Conservation (phyloP, 2,329 filamentous ascomycete species). For the Claviceps monticola region DNA sequence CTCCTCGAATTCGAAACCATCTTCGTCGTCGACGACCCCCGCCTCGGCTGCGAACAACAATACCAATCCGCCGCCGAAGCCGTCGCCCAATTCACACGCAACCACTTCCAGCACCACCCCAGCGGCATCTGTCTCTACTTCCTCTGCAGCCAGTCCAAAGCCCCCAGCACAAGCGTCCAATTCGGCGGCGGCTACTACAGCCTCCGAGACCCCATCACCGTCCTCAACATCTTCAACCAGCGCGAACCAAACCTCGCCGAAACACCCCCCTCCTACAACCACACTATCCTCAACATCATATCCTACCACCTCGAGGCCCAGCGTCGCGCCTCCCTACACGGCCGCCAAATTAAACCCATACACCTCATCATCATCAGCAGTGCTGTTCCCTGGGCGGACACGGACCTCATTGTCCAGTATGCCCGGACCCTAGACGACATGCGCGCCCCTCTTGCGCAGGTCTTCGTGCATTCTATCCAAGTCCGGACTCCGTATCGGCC, state of each 20-base stretch:
- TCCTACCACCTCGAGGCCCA: background rate
- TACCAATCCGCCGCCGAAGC: constrained; percentile 66
- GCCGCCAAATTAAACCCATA: background rate
- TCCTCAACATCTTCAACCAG: background rate
- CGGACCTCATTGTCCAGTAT: too few species aligned
- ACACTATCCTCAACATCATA: background rate
- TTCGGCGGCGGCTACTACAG: constrained; percentile 47
- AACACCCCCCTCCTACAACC: background rate
- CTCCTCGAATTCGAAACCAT: constrained; percentile 71
- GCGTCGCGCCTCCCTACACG: background rate
- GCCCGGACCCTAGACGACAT: too few species aligned
- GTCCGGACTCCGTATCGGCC: too few species aligned
- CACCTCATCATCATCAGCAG: background rate
- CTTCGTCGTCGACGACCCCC: constrained; percentile 86
- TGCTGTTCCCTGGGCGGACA: background rate
- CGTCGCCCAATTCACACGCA: constrained; percentile 60
- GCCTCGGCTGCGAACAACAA: constrained; percentile 62
- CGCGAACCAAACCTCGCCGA: background rate
- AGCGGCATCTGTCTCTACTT: constrained; percentile 91
- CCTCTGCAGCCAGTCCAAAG: constrained; percentile 50
- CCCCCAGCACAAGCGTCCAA: constrained; percentile 23
- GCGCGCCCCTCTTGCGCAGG: too few species aligned
- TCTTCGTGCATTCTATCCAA: too few species aligned
- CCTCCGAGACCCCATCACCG: constrained; percentile 24
- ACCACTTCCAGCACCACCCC: constrained; percentile 64